Evolutionary conservation across 2,329 filamentous ascomycete genomes (phyloP), one percentile per base, ranked within the genome.

Genomic region (Aureobasidium sp.): DNA sequence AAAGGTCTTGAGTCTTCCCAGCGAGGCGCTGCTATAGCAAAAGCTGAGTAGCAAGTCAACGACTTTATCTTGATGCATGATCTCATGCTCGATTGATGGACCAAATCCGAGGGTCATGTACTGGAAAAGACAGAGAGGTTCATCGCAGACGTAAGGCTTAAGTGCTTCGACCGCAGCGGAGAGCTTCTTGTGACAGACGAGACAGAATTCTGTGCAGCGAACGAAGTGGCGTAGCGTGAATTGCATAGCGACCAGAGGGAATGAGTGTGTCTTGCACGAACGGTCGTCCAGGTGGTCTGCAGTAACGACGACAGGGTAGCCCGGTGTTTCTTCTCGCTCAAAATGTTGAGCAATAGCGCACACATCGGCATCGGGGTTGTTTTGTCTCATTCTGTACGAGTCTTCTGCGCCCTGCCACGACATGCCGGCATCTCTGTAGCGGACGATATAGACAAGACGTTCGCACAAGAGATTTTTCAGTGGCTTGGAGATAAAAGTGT

Each of bases 51-150:
- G 81, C 1, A 97, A 79, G 70, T 97, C 92, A 13, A 96, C 89
- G 0, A 96, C 90, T 62, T 86, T 84, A 1, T 91, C 90, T 70
- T 92, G 89, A 13, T 84, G 83, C 29, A 88, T 70, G 26, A 97
- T 88, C 70, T 96, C 91, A 70, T 92, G 86, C 71, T 97, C 92
- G 62, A 96, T 85, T 68, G 85, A 91, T 1, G 90, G 88, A 0
- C 92, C 92, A 69, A 96, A 87, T 0, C 90, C 91, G n/a, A 95
- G 79, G 17, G 84, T 81, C 81, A 96, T 89, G 75, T 94, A 96
- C 70, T 97, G 92, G 69, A 89, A 96, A 4, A 96, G 77, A 69
- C 92, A 97, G 3, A 97, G 79, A 1, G 81, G 78, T 13, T 84
- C 82, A 26, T 84, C 83, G 74, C 92, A 97, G 48, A 96, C 90